Evolutionary conservation across 164 flowering plant genomes (phyloP).

Genomic region (Cinnamomum micranthum): DNA sequence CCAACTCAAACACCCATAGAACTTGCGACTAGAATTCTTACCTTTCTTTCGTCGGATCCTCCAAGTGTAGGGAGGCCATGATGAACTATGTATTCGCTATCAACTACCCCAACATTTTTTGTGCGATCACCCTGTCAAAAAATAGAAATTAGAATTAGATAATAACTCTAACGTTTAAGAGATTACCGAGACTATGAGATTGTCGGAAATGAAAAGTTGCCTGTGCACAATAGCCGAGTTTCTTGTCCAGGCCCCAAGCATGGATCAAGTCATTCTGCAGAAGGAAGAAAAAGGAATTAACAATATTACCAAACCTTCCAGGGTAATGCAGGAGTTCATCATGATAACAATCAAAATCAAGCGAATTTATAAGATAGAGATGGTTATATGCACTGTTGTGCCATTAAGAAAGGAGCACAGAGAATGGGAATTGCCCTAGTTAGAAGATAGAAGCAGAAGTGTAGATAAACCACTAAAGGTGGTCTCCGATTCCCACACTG

Average conservation of each 20-base stretch:
- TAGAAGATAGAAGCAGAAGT: no score
- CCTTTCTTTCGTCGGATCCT: constrained; percentile 35
- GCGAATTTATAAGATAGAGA: no score
- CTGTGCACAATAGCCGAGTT: constrained; percentile 94
- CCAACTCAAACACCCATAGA: no score
- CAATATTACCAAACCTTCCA: no score
- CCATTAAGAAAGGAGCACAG: no score
- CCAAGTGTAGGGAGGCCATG: constrained; percentile 79
- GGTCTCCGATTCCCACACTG: background rate
- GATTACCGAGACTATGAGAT: background rate
- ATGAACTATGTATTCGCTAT: constrained; percentile 77
- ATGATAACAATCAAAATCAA: no score
- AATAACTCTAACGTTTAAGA: background rate
- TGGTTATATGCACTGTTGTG: no score
- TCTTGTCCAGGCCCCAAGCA: constrained; percentile 90
- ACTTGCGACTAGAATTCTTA: constrained; percentile 5
- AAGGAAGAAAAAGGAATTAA: background rate
- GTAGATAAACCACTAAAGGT: no score
- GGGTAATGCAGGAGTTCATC: no score
- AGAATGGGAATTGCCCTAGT: no score
- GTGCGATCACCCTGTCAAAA: constrained; percentile 70
- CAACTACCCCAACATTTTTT: constrained; percentile 82
- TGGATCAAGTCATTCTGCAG: constrained; percentile 90
- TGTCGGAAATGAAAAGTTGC: constrained; percentile 25
- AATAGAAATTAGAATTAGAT: background rate